Evolutionary conservation across 495 filamentous ascomycete species (phyloP), one percentile per base, ranked within the genome.

Genomic region (Penicillium pulvis): DNA sequence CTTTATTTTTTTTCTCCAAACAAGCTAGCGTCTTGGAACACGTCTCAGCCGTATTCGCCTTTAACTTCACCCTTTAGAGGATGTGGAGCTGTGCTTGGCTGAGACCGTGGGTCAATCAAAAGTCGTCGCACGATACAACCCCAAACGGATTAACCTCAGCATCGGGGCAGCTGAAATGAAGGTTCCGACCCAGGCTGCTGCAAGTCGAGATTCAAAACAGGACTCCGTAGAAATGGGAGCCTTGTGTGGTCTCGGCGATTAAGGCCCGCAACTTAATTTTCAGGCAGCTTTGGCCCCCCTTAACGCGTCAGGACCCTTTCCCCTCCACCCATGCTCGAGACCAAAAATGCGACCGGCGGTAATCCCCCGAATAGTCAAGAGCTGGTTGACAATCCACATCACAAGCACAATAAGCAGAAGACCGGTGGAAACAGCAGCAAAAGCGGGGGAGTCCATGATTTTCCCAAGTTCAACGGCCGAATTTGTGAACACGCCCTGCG

Each of bases 401-500:
- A 69, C 26, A 0, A 73, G 7, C 6, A 71, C 48, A 6, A 73
- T 17, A 8, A 73, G 16, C 35, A 69, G 23, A 31, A 74, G 59
- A 9, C 31, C 64, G 5, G 66, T 73, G 9, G 68, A 74, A 55
- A 70, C 62, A 1, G 74, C 70, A 9, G 55, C 30, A 45, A 71
- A 71, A 17, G 70, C 65, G 2, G 62, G 59, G 7, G 67, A 68
- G 26, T 68, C 54, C 70, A 74, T 71, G 19, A 69, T 45, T 23
- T 57, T 65, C 14, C 66, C 70, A 14, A 74, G 60, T 26, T 68
- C 49, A 10, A 73, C 65, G 1, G 71, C 68, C 4, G 61, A 56
- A 36, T 74, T 74, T 10, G 70, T 69, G 42, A 71, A 73, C 5
- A 71, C 70, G 16, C 70, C 70, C 66, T 71, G 41, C 31, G 9